Percentiles rank a stretch among this genome's conserved stretches.
Evolutionary conservation across 2,329 filamentous ascomycete species (phyloP).

Genomic region (Fusarium palustre): DNA sequence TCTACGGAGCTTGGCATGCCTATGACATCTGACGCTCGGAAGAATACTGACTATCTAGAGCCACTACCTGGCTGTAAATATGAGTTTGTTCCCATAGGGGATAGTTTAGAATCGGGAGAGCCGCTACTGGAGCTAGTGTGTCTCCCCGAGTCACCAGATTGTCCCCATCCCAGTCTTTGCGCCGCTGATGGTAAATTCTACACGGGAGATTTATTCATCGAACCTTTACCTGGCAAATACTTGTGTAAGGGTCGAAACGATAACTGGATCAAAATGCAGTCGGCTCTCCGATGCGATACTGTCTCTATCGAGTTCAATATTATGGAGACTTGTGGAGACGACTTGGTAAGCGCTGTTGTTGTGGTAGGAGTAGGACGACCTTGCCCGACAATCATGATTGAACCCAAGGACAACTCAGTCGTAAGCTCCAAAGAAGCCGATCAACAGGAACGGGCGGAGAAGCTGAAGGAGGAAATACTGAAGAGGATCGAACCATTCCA

Average conservation of each 20-base stretch:
- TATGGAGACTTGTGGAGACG: constrained; percentile 28
- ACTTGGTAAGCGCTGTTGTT: constrained; percentile 33
- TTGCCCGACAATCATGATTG: constrained; percentile 34
- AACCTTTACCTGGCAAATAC: constrained; percentile 37
- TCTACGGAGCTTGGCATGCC: constrained; percentile 26
- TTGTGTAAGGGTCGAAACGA: constrained; percentile 36
- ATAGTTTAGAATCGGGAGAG: neutral
- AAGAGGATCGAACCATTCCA: constrained; percentile 38
- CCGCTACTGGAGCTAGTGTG: constrained; percentile 31
- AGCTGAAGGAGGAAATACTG: constrained; percentile 26
- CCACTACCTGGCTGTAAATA: neutral
- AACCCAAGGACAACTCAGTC: constrained; percentile 12
- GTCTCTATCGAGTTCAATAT: constrained; percentile 38
- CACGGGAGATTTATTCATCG: constrained; percentile 43
- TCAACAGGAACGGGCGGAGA: neutral
- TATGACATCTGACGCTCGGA: neutral
- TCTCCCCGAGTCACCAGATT: constrained; percentile 25
- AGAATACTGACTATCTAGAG: neutral
- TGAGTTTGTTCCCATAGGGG: constrained; percentile 23
- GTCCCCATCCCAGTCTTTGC: constrained; percentile 18
- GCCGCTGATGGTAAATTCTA: constrained; percentile 39
- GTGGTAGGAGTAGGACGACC: constrained; percentile 38
- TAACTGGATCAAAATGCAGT: constrained; percentile 46
- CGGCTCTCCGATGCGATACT: constrained; percentile 37
- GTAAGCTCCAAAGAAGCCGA: rapidly evolving